Conservation (phyloP, 345 rosid species). For the Brassica rapa region DNA sequence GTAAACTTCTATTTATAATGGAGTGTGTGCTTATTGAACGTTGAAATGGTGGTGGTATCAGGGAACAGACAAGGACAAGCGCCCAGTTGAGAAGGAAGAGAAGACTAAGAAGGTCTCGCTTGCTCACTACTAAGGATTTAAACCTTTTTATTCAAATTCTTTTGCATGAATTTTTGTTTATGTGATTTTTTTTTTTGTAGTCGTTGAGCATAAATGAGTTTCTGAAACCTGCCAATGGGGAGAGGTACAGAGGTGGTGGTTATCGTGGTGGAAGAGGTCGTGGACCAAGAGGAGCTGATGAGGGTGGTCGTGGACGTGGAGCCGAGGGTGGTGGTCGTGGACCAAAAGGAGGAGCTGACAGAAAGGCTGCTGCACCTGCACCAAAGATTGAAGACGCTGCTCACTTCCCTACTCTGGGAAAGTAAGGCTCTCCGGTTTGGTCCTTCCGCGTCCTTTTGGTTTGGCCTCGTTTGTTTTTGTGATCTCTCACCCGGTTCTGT, state of each 20-base stretch:
- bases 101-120: constrained; percentile 54
- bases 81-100: constrained; percentile 60
- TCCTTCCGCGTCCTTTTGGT: neutral
- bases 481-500: constrained; percentile 20
- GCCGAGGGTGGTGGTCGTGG: neutral
- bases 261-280: constrained; percentile 54
- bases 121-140: neutral
- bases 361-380: constrained; percentile 24
- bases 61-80: constrained; percentile 77
- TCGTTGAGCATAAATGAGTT: constrained; percentile 68
- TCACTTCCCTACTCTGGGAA: constrained; percentile 70
- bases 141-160: neutral
- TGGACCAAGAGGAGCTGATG: constrained; percentile 39
- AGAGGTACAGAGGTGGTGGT: constrained; percentile 50
- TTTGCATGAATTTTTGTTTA: neutral
- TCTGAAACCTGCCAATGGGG: constrained; percentile 72
- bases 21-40: neutral
- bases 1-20: neutral
- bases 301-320: constrained; percentile 22
- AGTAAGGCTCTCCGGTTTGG: constrained; percentile 29
- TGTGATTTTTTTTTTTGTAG: constrained; percentile 34
- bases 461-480: constrained; percentile 14
- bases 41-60: constrained; percentile 9
- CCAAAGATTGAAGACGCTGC: constrained; percentile 65
- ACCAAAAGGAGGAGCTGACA: neutral